These are phyloP conservation scores for Nitzschia palea DNA, from an alignment of 108 stramenopile genomes.

Conservation along the genomic window DNA sequence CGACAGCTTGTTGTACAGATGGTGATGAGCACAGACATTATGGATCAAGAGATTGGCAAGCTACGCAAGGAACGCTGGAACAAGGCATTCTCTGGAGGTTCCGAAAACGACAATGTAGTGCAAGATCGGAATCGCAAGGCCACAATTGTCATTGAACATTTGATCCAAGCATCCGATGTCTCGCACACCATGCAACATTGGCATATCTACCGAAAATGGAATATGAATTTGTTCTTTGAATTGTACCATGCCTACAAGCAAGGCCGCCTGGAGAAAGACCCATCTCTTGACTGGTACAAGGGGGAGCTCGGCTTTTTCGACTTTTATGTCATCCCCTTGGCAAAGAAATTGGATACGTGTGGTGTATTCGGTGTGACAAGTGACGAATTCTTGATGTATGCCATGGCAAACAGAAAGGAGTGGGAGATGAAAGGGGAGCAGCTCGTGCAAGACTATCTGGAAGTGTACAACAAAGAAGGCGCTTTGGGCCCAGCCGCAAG, in stretches of 20 bases:
- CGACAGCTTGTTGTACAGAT: conserved; percentile 44
- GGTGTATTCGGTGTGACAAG: conserved; percentile 52
- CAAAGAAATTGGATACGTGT: conserved; percentile 48
- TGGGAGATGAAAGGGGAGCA: background rate
- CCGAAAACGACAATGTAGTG: too few species aligned
- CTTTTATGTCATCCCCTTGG: too few species aligned
- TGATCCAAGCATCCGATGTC: conserved; percentile 58
- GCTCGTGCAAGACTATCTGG: background rate
- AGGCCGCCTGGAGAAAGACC: conserved; percentile 43
- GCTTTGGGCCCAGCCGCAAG: background rate
- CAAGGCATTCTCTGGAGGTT: conserved; percentile 44
- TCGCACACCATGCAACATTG: conserved; percentile 42
- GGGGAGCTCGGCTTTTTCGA: too few species aligned
- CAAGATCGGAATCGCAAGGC: conserved; percentile 25
- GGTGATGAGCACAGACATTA: conserved; percentile 55
- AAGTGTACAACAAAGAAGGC: conserved; percentile 4
- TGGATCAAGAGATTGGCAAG: conserved; percentile 30
- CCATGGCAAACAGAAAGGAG: conserved; percentile 31
- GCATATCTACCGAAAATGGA: conserved; percentile 32
- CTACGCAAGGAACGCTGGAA: conserved; percentile 45
- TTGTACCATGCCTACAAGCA: conserved; percentile 41
- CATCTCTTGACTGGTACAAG: conserved; percentile 50
- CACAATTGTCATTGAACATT: conserved; percentile 47
- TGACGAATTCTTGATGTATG: conserved; percentile 45
- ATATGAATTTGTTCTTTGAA: conserved; percentile 48